phyloP scores from a whole-genome alignment of 768 basidiomycete species.

The Russula olivacea region DNA sequence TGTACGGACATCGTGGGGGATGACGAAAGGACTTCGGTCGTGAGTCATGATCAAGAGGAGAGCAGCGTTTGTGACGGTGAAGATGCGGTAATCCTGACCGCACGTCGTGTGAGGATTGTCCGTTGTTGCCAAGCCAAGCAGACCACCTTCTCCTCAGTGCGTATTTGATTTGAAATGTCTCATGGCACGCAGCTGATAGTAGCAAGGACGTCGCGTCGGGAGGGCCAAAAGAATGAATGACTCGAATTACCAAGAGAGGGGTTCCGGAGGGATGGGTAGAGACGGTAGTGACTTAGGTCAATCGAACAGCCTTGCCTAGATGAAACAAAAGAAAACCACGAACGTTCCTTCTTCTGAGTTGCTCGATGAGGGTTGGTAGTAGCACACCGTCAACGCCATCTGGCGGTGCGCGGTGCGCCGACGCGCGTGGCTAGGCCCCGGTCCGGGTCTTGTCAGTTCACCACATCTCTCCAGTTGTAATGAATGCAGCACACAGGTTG shows the following conservation, averaged over 20 bases:
- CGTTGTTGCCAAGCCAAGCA: constrained; percentile 5
- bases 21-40: background rate
- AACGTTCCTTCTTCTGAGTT: background rate
- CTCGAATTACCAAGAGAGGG: no score
- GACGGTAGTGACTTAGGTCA: background rate
- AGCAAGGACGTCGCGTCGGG: background rate
- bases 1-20: background rate
- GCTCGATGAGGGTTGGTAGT: background rate
- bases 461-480: background rate
- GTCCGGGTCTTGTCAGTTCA: background rate
- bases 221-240: background rate
- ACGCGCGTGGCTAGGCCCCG: background rate
- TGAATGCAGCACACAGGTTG: constrained; percentile 2
- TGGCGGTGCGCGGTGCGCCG: no score
- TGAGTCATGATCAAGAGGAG: constrained; percentile 4
- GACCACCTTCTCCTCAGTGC: constrained; percentile 4
- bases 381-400: background rate
- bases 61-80: constrained; percentile 3
- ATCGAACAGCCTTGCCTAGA: background rate
- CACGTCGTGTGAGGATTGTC: constrained; percentile 12
- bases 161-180: background rate
- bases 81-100: constrained; percentile 10
- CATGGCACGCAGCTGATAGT: background rate
- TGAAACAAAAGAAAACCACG: background rate
- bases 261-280: background rate